Base-by-base conservation (phyloP, 2,329 filamentous ascomycete species). In the Pseudogymnoascus sp. region DNA sequence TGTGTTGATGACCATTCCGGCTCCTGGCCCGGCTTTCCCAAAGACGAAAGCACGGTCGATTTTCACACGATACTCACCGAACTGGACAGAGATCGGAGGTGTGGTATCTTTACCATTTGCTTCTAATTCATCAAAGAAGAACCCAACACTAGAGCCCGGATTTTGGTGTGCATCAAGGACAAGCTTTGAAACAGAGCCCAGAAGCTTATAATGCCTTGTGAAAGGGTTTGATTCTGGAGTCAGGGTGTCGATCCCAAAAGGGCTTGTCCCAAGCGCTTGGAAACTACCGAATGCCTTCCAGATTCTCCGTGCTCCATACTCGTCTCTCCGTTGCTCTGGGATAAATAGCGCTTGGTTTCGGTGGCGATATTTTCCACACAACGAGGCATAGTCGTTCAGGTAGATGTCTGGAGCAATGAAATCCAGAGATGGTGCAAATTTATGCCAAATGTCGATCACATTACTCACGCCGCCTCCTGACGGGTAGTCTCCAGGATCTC, bases 371-470 rank as follows among this genome's bases (percentile, higher is more conserved):
- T 78, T 76, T 15, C 64, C 67, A 65, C 78, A 80, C 1, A 72
- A 70, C 11, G 63, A 71, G 21, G 68, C 66, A 62, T 81, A 80
- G 33, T 80, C 75, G 63, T 78, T 77, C 9, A 80, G 70, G 65
- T 82, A 82, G 35, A 82, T 65, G 63, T 82, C 80, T 3, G 79
- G 79, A 1, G 75, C 70, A 35, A 82, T 75, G 61, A 81, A 77
- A 66, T 80, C 78, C 1, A 82, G 72, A 3, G 71, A 69, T 0
- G 77, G 78, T 2, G 79, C 77, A 65, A 77, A 77, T 7, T 64
- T 63, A 59, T 74, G 71, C 77, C 78, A 82, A 35, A 82, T 71
- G 66, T 80, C 79, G 50, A 80, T 71, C 3, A 77, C 76, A 62
- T 77, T 75, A 53, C 68, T 71, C 2, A 75, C 74, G 29, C 72